These are phyloP conservation scores for Scytalidium lignicola DNA, from an alignment of 2,329 filamentous ascomycete genomes.

Conservation along the genomic window DNA sequence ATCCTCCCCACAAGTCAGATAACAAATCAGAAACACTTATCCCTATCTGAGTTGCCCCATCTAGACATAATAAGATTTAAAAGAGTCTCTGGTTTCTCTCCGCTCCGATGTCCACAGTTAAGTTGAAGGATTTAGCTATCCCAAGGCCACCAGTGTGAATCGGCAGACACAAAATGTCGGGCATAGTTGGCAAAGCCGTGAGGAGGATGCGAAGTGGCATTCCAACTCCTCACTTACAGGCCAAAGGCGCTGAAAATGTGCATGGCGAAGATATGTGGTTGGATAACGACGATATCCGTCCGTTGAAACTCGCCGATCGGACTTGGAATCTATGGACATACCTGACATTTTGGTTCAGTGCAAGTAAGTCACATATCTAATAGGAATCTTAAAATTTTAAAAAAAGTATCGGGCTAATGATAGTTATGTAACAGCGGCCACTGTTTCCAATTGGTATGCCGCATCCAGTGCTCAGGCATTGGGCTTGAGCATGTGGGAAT, in stretches of 20 bases:
- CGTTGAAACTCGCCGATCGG: conserved; percentile 33
- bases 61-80: no score
- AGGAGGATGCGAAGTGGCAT: conserved; percentile 14
- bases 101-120: neutral
- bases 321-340: conserved; percentile 38
- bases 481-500: conserved; percentile 46
- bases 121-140: neutral
- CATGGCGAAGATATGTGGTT: conserved; percentile 28
- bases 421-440: conserved; percentile 20
- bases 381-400: no score
- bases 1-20: neutral
- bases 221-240: conserved; percentile 14
- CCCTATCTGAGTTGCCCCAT: no score
- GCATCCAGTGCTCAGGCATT: conserved; percentile 34
- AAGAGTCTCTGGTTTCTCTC: neutral
- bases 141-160: neutral
- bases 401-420: no score
- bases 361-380: no score
- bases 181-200: conserved; percentile 11
- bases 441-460: conserved; percentile 35
- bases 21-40: neutral
- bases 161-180: neutral
- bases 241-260: conserved; percentile 21
- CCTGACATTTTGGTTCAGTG: conserved; percentile 38
- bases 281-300: conserved; percentile 36